Evolutionary conservation across 805 yeast species (phyloP).

Genomic region (Wickerhamiella cacticola): DNA sequence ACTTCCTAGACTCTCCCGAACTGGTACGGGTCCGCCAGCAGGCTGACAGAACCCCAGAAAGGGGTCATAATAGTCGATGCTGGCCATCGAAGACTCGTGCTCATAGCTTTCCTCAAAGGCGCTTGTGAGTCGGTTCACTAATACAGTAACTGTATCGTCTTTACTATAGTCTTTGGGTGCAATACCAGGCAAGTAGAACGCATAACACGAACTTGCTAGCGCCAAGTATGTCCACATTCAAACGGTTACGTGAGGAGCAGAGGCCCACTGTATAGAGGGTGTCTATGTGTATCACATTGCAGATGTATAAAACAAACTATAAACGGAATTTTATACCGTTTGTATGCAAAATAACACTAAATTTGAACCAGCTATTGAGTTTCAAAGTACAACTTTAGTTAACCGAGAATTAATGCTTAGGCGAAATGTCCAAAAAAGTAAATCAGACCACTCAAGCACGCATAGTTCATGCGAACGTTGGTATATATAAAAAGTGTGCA

Average conservation of each 20-base stretch:
- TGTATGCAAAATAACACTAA: too few species aligned
- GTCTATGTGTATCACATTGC: too few species aligned
- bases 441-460: too few species aligned
- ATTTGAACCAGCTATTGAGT: too few species aligned
- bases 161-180: slow-evolving; percentile 81
- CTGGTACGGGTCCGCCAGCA: slow-evolving; percentile 47
- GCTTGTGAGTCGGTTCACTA: slow-evolving; percentile 87
- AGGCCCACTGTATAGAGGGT: too few species aligned
- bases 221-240: slow-evolving; percentile 1
- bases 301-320: too few species aligned
- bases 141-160: slow-evolving; percentile 60
- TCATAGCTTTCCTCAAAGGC: slow-evolving; percentile 12
- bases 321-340: too few species aligned
- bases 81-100: slow-evolving; percentile 18
- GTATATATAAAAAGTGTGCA: too few species aligned
- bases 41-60: slow-evolving; percentile 80
- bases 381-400: too few species aligned
- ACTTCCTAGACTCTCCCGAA: slow-evolving; percentile 83
- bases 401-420: too few species aligned
- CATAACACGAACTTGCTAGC: slow-evolving; percentile 27
- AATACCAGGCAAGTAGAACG: slow-evolving; percentile 88
- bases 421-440: too few species aligned
- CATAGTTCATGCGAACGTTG: too few species aligned
- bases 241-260: neutral
- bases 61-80: slow-evolving; percentile 54